Conservation (phyloP, 257 asterid genomes). For the Gentiana macrophylla region DNA sequence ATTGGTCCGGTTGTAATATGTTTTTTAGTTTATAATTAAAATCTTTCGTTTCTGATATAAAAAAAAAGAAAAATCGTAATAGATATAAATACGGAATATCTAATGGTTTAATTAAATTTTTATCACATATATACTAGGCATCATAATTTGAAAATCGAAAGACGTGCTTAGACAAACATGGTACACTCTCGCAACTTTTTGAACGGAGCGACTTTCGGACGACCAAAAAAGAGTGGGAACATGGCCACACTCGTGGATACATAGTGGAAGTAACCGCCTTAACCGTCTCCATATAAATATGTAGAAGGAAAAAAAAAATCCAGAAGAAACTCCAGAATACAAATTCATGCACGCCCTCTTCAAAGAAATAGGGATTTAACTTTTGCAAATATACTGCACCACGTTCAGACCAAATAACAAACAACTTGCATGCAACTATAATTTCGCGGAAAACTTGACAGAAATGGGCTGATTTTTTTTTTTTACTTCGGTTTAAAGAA, state of each 20-base stretch:
- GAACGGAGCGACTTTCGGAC: conserved; percentile 13
- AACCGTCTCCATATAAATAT: conserved; percentile 44
- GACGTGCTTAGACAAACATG: too few relatives aligned
- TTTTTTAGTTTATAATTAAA: too few relatives aligned
- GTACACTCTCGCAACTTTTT: too few relatives aligned
- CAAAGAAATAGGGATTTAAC: not conserved
- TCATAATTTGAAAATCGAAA: too few relatives aligned
- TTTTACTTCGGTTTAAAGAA: not conserved
- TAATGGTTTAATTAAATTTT: too few relatives aligned
- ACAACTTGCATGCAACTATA: not conserved
- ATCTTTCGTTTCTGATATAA: too few relatives aligned
- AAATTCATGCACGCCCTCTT: not conserved
- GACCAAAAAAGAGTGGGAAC: conserved; percentile 13
- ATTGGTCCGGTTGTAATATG: too few relatives aligned
- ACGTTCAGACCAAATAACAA: not conserved
- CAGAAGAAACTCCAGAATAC: not conserved
- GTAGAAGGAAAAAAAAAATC: not conserved
- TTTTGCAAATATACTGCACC: not conserved
- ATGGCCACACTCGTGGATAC: conserved; percentile 46
- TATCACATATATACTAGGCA: too few relatives aligned
- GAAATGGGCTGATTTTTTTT: not conserved
- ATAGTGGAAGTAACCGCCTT: conserved; percentile 53
- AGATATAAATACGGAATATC: too few relatives aligned
- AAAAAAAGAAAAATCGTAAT: too few relatives aligned
- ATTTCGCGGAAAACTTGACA: conserved; percentile 8